Conservation (phyloP, 164 flowering plant species). For the Pachysandra terminalis region DNA sequence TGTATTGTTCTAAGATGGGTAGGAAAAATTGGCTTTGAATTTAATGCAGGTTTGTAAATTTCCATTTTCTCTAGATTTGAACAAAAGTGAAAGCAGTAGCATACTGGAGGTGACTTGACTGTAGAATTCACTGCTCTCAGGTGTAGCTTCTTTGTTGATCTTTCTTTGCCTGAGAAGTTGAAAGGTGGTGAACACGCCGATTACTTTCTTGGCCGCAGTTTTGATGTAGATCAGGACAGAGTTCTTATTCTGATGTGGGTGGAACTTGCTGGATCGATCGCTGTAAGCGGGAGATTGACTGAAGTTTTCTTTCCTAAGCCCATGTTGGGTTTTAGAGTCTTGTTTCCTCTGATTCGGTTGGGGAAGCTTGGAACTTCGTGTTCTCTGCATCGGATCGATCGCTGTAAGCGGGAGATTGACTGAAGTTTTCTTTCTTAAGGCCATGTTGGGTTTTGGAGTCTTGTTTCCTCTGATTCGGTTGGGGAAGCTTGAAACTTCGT, state of each 20-base stretch:
- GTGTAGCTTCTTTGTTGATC: not conserved
- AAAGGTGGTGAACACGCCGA: constrained; percentile 19
- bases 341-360: constrained; percentile 11
- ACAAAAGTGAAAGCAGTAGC: constrained; percentile 15
- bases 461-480: constrained; percentile 11
- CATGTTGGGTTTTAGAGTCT: constrained; percentile 1
- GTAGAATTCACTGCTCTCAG: not conserved
- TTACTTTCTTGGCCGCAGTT: constrained; percentile 23
- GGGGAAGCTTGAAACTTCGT: constrained; percentile 8
- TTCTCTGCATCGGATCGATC: constrained; percentile 23
- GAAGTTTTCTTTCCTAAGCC: not conserved
- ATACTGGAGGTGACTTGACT: constrained; percentile 23
- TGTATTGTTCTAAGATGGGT: not conserved
- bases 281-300: not conserved
- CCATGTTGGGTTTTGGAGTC: constrained; percentile 1
- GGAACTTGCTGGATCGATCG: not conserved
- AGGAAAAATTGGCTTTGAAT: too few relatives aligned
- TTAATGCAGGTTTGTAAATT: not conserved
- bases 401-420: not conserved
- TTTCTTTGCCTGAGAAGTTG: constrained; percentile 4
- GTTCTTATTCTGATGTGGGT: constrained; percentile 9
- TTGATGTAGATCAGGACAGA: constrained; percentile 15
- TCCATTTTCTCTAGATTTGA: not conserved
- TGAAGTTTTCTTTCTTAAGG: not conserved
- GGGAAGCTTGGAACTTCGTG: constrained; percentile 14